Conservation (phyloP, 179 eudicot genomes). For the Kewa caespitosa region DNA sequence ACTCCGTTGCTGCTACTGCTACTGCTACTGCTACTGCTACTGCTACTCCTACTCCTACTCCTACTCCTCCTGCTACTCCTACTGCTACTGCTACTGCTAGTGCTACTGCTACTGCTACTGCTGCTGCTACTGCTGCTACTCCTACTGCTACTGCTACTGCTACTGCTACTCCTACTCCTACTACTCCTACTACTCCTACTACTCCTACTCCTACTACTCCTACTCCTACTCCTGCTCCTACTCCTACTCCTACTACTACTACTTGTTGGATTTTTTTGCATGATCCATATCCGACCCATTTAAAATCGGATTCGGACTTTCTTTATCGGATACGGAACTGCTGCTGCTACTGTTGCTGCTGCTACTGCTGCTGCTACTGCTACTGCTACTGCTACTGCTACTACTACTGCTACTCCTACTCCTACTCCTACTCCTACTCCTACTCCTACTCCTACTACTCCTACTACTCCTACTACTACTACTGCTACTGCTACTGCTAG, state of each 20-base stretch:
- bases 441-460: neutral
- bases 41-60: neutral
- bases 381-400: neutral
- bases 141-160: neutral
- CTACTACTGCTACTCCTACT: constrained; percentile 9
- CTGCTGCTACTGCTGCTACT: neutral
- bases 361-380: constrained; percentile 8
- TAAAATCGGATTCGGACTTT: neutral
- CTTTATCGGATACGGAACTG: neutral
- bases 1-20: neutral
- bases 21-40: neutral
- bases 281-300: neutral
- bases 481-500: neutral
- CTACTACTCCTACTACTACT: neutral
- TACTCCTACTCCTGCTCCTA: constrained; percentile 2
- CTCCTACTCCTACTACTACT: constrained; percentile 6
- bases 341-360: constrained; percentile 6
- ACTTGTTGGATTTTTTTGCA: neutral
- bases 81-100: constrained; percentile 1
- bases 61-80: neutral
- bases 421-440: constrained; percentile 4
- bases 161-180: neutral
- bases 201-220: neutral
- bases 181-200: neutral
- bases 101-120: neutral